These are phyloP conservation scores for Lentinula novae-zelandiae DNA, from an alignment of 1,284 basidiomycete species.

Conservation along the genomic window DNA sequence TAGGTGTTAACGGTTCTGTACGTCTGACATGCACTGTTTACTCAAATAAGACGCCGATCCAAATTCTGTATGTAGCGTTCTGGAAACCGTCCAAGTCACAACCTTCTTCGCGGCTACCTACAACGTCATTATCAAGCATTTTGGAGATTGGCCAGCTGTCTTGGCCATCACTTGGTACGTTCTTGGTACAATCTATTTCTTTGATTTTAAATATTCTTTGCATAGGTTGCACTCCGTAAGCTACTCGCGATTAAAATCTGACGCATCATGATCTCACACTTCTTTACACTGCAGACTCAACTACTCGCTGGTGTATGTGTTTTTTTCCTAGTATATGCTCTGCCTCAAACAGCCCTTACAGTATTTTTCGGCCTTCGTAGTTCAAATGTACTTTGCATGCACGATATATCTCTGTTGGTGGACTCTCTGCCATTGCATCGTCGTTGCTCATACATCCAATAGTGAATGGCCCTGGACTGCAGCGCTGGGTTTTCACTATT, in stretches of 20 bases:
- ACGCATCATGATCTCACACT: background rate
- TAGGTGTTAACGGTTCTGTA: background rate
- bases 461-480: background rate
- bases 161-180: conserved; percentile 16
- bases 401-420: background rate
- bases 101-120: conserved; percentile 19
- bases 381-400: conserved; percentile 16
- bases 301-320: background rate
- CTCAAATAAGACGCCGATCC: background rate
- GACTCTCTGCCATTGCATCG: background rate
- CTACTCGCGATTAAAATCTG: background rate
- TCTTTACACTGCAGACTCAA: background rate
- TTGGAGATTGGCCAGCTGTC: conserved; percentile 17
- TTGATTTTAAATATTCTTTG: too few relatives aligned
- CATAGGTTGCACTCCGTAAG: background rate
- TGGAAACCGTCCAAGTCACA: conserved; percentile 20
- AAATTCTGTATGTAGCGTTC: conserved; percentile 4
- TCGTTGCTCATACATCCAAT: background rate
- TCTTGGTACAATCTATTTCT: background rate
- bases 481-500: background rate
- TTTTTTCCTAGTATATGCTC: too few relatives aligned
- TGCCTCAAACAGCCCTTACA: background rate
- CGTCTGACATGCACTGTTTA: background rate
- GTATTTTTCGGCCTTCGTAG: conserved; percentile 20
- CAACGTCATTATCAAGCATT: conserved; percentile 18